A percentile compares a stretch with the other conserved stretches of the same genome.
Evolutionary conservation across 1,139 yeast species (phyloP).

Genomic region (Hanseniaspora gamundiae): DNA sequence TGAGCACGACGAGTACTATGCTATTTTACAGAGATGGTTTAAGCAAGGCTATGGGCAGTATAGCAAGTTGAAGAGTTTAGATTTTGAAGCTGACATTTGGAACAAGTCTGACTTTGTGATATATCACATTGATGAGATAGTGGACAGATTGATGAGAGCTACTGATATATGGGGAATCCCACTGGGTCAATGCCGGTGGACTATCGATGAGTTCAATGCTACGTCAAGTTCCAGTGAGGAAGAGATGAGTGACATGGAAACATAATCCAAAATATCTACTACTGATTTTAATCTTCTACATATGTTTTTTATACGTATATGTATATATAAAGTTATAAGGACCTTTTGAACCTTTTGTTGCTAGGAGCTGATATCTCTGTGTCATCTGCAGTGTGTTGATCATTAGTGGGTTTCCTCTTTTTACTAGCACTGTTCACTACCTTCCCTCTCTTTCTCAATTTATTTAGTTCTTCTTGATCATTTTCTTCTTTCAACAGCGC

Average conservation of each 20-base stretch:
- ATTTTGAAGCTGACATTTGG: slow-evolving; percentile 20
- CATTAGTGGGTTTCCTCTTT: slow-evolving; percentile 24
- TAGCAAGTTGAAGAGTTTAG: slow-evolving; percentile 19
- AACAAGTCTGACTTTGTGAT: slow-evolving; percentile 14
- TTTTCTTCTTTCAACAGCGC: slow-evolving; percentile 37
- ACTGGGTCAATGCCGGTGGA: slow-evolving; percentile 22
- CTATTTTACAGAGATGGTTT: not conserved
- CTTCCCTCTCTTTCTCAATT: slow-evolving; percentile 19
- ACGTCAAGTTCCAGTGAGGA: not conserved
- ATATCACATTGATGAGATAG: slow-evolving; percentile 21
- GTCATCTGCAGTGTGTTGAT: slow-evolving; percentile 7
- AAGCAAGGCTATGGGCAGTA: slow-evolving; percentile 9
- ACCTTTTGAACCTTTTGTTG: slow-evolving; percentile 24
- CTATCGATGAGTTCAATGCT: not conserved
- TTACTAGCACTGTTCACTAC: slow-evolving; percentile 14
- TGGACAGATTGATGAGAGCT: slow-evolving; percentile 18
- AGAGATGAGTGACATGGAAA: not conserved
- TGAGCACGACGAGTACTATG: slow-evolving; percentile 6
- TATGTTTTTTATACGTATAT: not conserved
- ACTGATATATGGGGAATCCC: slow-evolving; percentile 25
- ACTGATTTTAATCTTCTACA: too few relatives aligned
- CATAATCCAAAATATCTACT: too few relatives aligned
- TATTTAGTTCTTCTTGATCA: slow-evolving; percentile 32
- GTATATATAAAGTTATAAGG: not conserved
- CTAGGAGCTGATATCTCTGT: slow-evolving; percentile 1